These are phyloP conservation scores for Datisca glomerata DNA, from an alignment of 306 rosid genomes.

Conservation along the genomic window DNA sequence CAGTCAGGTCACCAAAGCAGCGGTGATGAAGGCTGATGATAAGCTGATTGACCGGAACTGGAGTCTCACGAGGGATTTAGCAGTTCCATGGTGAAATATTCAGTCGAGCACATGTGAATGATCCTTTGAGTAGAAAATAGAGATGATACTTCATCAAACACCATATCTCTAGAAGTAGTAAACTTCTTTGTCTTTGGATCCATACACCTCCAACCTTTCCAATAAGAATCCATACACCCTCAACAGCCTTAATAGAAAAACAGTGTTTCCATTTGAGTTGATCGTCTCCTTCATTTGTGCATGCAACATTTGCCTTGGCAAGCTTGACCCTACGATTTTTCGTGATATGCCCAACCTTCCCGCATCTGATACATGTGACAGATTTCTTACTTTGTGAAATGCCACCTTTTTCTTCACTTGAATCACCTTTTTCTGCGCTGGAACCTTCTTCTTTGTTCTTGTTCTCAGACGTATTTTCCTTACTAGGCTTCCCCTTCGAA, in stretches of 20 bases:
- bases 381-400: not conserved
- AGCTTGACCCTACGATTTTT: not conserved
- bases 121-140: not conserved
- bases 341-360: not conserved
- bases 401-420: not conserved
- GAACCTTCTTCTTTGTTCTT: not conserved
- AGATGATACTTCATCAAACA: not conserved
- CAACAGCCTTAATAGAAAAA: not conserved
- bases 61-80: too few relatives aligned
- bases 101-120: too few relatives aligned
- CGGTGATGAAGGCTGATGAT: too few relatives aligned
- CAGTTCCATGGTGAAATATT: too few relatives aligned
- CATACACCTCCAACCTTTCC: slow-evolving; percentile 7
- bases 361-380: not conserved
- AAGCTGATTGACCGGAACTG: too few relatives aligned
- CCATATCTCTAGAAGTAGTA: not conserved
- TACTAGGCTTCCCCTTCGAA: not conserved
- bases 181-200: not conserved
- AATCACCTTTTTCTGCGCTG: not conserved
- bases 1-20: too few relatives aligned
- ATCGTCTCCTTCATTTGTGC: not conserved
- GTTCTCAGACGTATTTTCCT: not conserved
- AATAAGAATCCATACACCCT: not conserved
- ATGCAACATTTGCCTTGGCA: not conserved
- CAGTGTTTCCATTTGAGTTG: not conserved